phyloP scores from a whole-genome alignment of 2,329 filamentous ascomycete species.

The Corinectria fuckeliana region DNA sequence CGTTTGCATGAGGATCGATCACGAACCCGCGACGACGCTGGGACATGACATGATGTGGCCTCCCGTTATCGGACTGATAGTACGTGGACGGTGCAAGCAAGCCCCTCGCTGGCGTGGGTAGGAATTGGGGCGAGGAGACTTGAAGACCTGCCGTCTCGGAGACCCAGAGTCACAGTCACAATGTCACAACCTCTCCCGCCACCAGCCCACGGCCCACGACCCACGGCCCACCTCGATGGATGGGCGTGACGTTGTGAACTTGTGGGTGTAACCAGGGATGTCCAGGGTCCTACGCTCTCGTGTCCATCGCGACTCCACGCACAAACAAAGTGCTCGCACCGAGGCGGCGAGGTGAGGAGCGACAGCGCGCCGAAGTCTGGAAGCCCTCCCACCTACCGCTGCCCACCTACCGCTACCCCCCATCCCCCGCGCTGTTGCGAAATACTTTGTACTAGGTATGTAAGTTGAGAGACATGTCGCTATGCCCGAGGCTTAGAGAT shows the following conservation, averaged over 20 bases:
- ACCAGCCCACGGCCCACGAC: slow-evolving; percentile 6
- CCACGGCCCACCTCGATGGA: slow-evolving; percentile 1
- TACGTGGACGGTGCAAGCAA: slow-evolving; percentile 31
- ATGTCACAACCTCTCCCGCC: slow-evolving; percentile 4
- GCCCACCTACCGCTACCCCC: slow-evolving; percentile 6
- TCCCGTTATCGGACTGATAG: slow-evolving; percentile 23
- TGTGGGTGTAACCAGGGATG: slow-evolving; percentile 16
- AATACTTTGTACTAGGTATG: too few relatives aligned
- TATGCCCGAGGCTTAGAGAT: slow-evolving; percentile 9
- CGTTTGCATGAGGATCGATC: slow-evolving; percentile 27
- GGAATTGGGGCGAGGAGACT: not conserved
- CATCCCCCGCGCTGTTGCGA: slow-evolving; percentile 2
- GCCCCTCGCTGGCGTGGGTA: slow-evolving; percentile 3
- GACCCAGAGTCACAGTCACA: slow-evolving; percentile 1
- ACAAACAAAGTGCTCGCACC: slow-evolving; percentile 16
- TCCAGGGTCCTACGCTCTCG: slow-evolving; percentile 14
- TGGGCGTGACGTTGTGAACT: slow-evolving; percentile 17
- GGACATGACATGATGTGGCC: slow-evolving; percentile 18
- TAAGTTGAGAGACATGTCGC: too few relatives aligned
- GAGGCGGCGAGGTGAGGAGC: not conserved
- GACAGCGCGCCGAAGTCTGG: not conserved
- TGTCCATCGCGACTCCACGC: slow-evolving; percentile 7
- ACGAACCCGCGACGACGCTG: too few relatives aligned
- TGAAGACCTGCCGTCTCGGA: not conserved
- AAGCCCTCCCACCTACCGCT: not conserved